These are phyloP conservation scores for Luvunga scandens DNA, from an alignment of 345 rosid genomes.

Conservation along the genomic window DNA sequence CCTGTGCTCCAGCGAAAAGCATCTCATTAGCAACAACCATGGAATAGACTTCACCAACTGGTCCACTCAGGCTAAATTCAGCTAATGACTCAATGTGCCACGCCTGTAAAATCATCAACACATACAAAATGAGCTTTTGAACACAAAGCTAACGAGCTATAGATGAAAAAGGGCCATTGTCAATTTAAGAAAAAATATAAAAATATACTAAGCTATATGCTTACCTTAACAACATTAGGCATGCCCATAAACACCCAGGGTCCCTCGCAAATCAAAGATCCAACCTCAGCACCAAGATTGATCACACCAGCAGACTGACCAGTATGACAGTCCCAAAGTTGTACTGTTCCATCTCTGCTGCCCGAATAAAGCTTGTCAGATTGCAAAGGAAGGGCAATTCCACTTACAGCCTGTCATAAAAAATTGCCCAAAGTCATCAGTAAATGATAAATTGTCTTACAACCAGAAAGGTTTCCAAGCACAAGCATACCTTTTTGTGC, in stretches of 20 bases:
- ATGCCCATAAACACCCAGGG: conserved; percentile 65
- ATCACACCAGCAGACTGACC: conserved; percentile 37
- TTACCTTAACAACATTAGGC: conserved; percentile 52
- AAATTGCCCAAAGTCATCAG: neutral
- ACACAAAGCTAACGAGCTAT: neutral
- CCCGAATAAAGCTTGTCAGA: conserved; percentile 60
- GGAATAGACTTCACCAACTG: conserved; percentile 48
- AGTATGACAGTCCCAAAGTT: conserved; percentile 53
- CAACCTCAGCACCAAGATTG: conserved; percentile 44
- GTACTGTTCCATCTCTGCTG: conserved; percentile 45
- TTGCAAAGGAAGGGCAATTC: conserved; percentile 46
- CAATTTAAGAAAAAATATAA: neutral
- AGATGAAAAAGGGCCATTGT: neutral
- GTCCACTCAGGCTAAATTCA: conserved; percentile 35
- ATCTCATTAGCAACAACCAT: conserved; percentile 34
- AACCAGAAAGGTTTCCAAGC: neutral
- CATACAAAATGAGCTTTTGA: neutral
- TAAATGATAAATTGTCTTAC: neutral
- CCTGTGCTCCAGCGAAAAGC: conserved; percentile 66
- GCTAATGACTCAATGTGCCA: conserved; percentile 37
- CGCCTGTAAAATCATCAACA: conserved; percentile 5
- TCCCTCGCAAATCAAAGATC: conserved; percentile 51
- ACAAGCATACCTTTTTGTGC: conserved; percentile 29
- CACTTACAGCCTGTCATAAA: conserved; percentile 37
- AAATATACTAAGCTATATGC: neutral